Conservation (phyloP, 768 basidiomycete genomes). For the Boletales sp. region DNA sequence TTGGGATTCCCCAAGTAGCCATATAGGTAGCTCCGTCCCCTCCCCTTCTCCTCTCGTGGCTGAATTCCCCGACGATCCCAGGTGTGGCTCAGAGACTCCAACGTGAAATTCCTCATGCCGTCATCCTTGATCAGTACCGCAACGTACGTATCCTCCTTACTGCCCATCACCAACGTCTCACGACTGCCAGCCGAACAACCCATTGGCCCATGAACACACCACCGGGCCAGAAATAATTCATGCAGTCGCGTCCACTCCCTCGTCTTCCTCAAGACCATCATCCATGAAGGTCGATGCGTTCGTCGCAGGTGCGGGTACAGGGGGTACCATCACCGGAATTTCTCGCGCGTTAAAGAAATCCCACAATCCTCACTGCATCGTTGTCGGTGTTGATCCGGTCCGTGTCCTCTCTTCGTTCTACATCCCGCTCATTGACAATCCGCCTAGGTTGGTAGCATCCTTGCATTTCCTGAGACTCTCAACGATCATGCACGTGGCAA, state of each 20-base stretch:
- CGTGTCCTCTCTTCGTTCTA: conserved; percentile 21
- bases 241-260: conserved; percentile 64
- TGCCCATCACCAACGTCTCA: background rate
- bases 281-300: conserved; percentile 78
- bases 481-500: conserved; percentile 46
- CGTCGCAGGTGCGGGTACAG: conserved; percentile 88
- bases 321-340: conserved; percentile 90
- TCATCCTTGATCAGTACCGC: conserved; percentile 92
- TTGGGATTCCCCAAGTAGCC: conserved; percentile 86
- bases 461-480: conserved; percentile 66
- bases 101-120: conserved; percentile 72
- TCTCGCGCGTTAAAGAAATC: conserved; percentile 74
- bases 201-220: conserved; percentile 83
- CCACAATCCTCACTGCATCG: conserved; percentile 67
- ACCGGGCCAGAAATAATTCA: conserved; percentile 93
- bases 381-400: conserved; percentile 92
- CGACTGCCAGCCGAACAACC: conserved; percentile 64
- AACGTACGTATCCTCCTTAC: conserved; percentile 46
- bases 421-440: background rate
- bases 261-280: conserved; percentile 53
- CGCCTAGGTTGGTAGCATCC: conserved; percentile 79
- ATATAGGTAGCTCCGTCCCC: conserved; percentile 71
- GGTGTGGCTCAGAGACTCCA: conserved; percentile 81
- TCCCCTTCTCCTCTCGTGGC: conserved; percentile 53
- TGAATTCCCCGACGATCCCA: conserved; percentile 85